These are phyloP conservation scores for Pascua sp. DNA, from an alignment of 1,284 basidiomycete genomes.

Conservation along the genomic window DNA sequence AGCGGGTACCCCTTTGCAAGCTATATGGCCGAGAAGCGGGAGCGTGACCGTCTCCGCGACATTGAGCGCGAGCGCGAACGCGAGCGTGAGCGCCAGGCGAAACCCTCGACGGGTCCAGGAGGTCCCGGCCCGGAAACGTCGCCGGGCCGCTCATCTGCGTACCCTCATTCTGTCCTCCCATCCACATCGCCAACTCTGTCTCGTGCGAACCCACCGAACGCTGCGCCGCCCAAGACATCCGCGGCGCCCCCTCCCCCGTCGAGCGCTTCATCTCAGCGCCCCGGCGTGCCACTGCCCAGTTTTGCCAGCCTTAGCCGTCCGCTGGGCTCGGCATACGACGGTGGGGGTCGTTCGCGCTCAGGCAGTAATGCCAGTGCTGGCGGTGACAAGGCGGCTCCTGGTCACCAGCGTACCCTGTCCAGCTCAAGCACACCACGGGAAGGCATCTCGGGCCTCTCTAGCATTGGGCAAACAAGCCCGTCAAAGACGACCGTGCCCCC, in stretches of 20 bases:
- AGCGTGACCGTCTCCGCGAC: conserved; percentile 15
- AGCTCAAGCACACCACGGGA: conserved; percentile 15
- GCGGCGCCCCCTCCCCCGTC: conserved; percentile 1
- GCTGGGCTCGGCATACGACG: conserved; percentile 11
- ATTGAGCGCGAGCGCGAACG: conserved; percentile 18
- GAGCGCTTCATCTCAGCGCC: not conserved
- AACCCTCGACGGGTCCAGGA: conserved; percentile 5
- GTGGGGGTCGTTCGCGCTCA: conserved; percentile 8
- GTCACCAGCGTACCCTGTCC: conserved; percentile 17
- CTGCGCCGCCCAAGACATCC: conserved; percentile 7
- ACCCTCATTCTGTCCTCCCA: not conserved
- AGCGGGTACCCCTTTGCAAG: conserved; percentile 1
- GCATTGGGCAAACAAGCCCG: conserved; percentile 16
- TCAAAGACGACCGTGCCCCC: conserved; percentile 9
- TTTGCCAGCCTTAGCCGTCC: conserved; percentile 14
- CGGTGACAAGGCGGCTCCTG: conserved; percentile 5
- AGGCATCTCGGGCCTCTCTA: conserved; percentile 3
- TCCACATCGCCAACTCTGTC: conserved; percentile 19
- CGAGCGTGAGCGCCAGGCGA: conserved; percentile 10
- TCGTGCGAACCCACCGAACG: conserved; percentile 7
- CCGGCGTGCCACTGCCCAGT: conserved; percentile 6
- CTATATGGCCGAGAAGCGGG: conserved; percentile 15
- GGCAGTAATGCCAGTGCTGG: conserved; percentile 10
- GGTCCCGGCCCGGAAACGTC: conserved; percentile 6
- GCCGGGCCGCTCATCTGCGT: conserved; percentile 3